phyloP scores from a whole-genome alignment of 306 rosid genomes.

The Glycine soja region DNA sequence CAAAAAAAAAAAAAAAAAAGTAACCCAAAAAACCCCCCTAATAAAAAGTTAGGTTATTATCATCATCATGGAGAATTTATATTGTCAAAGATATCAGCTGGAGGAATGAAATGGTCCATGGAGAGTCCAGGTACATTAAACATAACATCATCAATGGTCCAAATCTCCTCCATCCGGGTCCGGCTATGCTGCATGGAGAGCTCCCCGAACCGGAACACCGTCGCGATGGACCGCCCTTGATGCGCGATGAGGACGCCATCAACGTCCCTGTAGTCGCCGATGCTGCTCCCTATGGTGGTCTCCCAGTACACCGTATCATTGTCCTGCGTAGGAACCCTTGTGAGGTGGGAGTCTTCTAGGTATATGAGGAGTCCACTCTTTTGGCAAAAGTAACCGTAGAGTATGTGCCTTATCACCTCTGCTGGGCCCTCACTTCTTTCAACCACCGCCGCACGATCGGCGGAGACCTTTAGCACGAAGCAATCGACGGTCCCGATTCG shows the following conservation, averaged over 20 bases:
- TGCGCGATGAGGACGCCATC: slow-evolving; percentile 86
- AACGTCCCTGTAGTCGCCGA: slow-evolving; percentile 78
- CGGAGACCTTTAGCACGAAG: slow-evolving; percentile 80
- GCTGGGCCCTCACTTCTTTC: slow-evolving; percentile 92
- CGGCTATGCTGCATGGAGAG: slow-evolving; percentile 79
- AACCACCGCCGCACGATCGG: slow-evolving; percentile 81
- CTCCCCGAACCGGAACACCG: slow-evolving; percentile 84
- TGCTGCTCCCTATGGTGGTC: slow-evolving; percentile 94
- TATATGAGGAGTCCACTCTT: slow-evolving; percentile 90
- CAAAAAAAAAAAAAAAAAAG: neutral
- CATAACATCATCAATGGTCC: slow-evolving; percentile 94
- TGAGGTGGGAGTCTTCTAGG: slow-evolving; percentile 93
- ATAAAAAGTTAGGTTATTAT: slow-evolving; percentile 40
- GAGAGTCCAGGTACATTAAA: slow-evolving; percentile 93
- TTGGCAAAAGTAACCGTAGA: slow-evolving; percentile 93
- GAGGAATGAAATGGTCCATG: slow-evolving; percentile 88
- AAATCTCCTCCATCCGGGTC: slow-evolving; percentile 88
- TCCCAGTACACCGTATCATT: slow-evolving; percentile 85
- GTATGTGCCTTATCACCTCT: slow-evolving; percentile 86
- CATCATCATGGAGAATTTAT: slow-evolving; percentile 55
- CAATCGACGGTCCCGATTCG: slow-evolving; percentile 81
- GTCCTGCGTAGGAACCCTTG: slow-evolving; percentile 71
- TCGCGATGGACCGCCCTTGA: slow-evolving; percentile 89
- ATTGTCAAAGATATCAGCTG: slow-evolving; percentile 73
- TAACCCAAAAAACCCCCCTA: neutral